Conservation (phyloP, 2,329 filamentous ascomycete genomes). For the Niveomyces coronatus region DNA sequence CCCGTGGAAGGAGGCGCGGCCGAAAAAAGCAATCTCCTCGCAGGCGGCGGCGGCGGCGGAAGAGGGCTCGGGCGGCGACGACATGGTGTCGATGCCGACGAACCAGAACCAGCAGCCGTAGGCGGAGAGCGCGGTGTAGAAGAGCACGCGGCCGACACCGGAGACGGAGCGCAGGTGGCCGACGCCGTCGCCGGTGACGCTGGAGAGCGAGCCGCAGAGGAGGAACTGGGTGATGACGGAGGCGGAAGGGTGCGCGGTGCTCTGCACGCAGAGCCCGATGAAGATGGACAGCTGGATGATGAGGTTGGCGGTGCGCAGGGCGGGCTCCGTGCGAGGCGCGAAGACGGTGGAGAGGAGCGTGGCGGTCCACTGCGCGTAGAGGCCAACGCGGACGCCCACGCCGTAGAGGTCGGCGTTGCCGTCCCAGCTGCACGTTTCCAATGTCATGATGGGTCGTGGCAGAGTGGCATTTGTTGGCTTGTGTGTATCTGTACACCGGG, state of each 20-base stretch:
- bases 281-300: conserved; percentile 20
- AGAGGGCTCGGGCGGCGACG: not conserved
- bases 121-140: conserved; percentile 15
- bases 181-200: conserved; percentile 17
- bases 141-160: conserved; percentile 15
- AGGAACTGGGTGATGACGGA: conserved; percentile 17
- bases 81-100: conserved; percentile 13
- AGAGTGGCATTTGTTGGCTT: no score
- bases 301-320: conserved; percentile 19
- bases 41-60: not conserved
- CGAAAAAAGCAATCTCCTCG: conserved; percentile 14
- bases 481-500: no score
- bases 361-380: conserved; percentile 18
- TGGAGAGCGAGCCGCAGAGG: conserved; percentile 17
- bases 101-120: conserved; percentile 19
- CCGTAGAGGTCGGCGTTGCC: conserved; percentile 20
- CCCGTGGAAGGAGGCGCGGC: conserved; percentile 11
- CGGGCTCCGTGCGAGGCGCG: conserved; percentile 13
- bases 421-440: conserved; percentile 6
- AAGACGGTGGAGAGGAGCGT: conserved; percentile 17
- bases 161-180: conserved; percentile 13
- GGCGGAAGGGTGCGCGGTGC: conserved; percentile 12
- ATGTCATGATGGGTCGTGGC: no score
- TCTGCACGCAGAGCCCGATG: conserved; percentile 19
- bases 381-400: conserved; percentile 16